phyloP scores from a whole-genome alignment of 805 yeast genomes.

The Komagataella pseudopastoris region DNA sequence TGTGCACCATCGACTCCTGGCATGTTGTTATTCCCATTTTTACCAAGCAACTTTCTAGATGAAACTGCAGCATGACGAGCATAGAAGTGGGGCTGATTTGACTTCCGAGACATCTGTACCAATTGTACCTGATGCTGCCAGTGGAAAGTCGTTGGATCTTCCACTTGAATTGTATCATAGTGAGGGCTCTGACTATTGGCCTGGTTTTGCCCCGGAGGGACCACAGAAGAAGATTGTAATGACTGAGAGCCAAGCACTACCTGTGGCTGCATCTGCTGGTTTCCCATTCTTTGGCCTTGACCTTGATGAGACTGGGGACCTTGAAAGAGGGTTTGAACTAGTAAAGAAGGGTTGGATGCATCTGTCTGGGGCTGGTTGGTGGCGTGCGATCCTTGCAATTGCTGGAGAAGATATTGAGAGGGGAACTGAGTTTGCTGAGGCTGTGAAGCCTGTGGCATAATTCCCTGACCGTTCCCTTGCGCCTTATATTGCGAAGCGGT shows the following conservation, averaged over 20 bases:
- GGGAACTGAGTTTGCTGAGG: constrained; percentile 8
- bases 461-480: background rate
- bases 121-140: constrained; percentile 79
- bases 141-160: constrained; percentile 20
- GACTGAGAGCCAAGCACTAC: constrained; percentile 10
- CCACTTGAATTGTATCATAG: constrained; percentile 20
- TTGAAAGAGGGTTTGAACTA: constrained; percentile 26
- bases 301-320: constrained; percentile 22
- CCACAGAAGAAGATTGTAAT: constrained; percentile 3
- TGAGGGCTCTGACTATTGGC: constrained; percentile 14
- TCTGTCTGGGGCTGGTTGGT: constrained; percentile 7
- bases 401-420: constrained; percentile 3
- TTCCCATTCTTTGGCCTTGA: constrained; percentile 16
- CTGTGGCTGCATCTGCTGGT: constrained; percentile 15
- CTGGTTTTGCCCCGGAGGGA: constrained; percentile 1
- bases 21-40: constrained; percentile 5
- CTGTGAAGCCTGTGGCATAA: background rate
- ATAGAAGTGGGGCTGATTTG: constrained; percentile 63
- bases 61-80: constrained; percentile 73
- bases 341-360: constrained; percentile 17
- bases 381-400: constrained; percentile 4
- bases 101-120: constrained; percentile 54
- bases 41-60: constrained; percentile 30
- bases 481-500: background rate
- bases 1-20: constrained; percentile 1